Conservation (phyloP, 345 rosid species). For the Eucalyptus polybractea region DNA sequence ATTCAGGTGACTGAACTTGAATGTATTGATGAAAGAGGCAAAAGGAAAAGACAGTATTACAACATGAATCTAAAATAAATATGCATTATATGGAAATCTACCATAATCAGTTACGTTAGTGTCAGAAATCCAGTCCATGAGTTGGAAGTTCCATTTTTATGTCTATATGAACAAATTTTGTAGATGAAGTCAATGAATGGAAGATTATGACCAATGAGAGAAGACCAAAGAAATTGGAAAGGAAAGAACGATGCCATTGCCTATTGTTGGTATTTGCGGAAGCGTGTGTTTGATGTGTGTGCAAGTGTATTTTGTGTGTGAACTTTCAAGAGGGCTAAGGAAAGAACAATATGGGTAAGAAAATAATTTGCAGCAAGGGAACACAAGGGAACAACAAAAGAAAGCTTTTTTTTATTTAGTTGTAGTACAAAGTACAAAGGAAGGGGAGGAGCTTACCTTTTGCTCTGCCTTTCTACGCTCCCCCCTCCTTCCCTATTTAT, state of each 20-base stretch:
- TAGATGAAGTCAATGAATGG: neutral
- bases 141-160: neutral
- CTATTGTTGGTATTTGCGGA: no score
- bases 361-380: no score
- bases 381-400: no score
- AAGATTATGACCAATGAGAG: neutral
- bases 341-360: no score
- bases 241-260: neutral
- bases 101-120: neutral
- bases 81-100: neutral
- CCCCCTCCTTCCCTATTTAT: no score
- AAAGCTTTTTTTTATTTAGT: no score
- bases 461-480: no score
- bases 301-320: no score
- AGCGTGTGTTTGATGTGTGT: no score
- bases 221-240: neutral
- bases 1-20: neutral
- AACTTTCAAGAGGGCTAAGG: no score
- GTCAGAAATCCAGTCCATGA: neutral
- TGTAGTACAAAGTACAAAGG: no score
- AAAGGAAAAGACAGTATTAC: neutral
- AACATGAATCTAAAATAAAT: neutral
- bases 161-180: neutral
- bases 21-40: neutral
- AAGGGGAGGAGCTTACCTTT: no score